Evolutionary conservation across 2,329 filamentous ascomycete species (phyloP), one percentile per base, ranked within the genome.

Genomic region (Cadophora luteo-olivacea): DNA sequence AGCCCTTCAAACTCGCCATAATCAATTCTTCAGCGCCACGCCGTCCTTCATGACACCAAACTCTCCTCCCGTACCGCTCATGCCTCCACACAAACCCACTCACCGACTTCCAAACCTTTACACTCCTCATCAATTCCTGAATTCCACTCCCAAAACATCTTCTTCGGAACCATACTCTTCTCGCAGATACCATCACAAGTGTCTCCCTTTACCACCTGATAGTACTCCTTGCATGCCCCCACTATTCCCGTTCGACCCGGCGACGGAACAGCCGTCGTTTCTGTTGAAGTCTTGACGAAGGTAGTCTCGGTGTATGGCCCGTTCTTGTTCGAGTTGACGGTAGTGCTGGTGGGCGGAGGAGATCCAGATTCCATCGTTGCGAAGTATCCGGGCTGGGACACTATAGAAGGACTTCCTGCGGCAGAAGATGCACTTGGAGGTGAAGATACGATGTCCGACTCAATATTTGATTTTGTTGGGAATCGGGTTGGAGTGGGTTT

Each of bases 31-130:
- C 41, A 19, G 3, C 11, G 2, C 11, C 41, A 16, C 33, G 11
- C 41, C 41, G 4, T 3, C 12, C 41, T 14, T 14, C 16, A 45
- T 29, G 29, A 29, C 29, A 29, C 29, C 29, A 14, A 16, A 6
- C 41, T 45, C 29, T 29, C 29, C 5, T 29, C 29, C 36, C 36
- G 9, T 9, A 11, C 41, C 38, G 22, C 38, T 61, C 41, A 45
- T 2, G 32, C 16, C 19, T 25, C 41, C 33, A 62, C 41, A 62
- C 60, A 62, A 32, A 62, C 60, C 60, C 60, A 62, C 24, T 33
- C 45, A 8, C 60, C 60, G 22, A 38, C 60, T 4, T 32, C 14
- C 41, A 62, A 32, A 1, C 29, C 45, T 14, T 19, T 48, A 51
- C 60, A 62, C 11, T 62, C 41, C 41, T 41, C 14, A 11, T 33